Evolutionary conservation across 768 basidiomycete genomes (phyloP), one percentile per base, ranked within the genome.

Genomic region (Hypholoma fasciculare): DNA sequence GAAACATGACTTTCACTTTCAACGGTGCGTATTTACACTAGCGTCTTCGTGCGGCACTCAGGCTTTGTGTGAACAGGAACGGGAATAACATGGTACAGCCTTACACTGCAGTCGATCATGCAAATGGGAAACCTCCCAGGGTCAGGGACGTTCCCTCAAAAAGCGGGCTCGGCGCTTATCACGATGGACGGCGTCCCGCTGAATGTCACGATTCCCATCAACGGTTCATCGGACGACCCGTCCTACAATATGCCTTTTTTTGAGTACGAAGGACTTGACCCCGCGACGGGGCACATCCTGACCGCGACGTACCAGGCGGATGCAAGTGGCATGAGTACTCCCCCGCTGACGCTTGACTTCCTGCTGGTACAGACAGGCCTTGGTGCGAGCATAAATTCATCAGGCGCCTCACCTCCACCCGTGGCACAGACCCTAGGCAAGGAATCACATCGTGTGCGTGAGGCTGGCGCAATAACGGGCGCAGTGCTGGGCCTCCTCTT

Each of bases 291-390:
- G 11, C 54, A 54, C 37, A 11, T 40, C 19, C 54, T 54, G 27
- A 12, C 20, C 11, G 44, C 44, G 1, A 54, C 44, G 6, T 54
- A 54, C 20, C 16, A 38, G n/a, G 17, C 13, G 26, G 27, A 49
- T 49, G 16, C 13, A 6, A 5, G 3, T 4, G 14, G 34, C 9
- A 2, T 16, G 30, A 11, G 6, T 7, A 16, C 5, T 1, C 52
- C 52, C 11, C 43, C 54, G 40, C 34, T 54, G 13, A 54, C 43
- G 19, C 54, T 54, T 54, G 44, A 54, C n/a, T 54, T 54, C 23
- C 36, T 54, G 7, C 43, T 54, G 17, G 44, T 54, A 13, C 17
- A 54, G 46, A 38, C 17, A 26, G 34, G 34, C 14, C 37, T 12
- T 23, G n/a, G 4, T 12, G 34, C 8, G 6, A 16, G 19, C 17